Conservation (phyloP, 768 basidiomycete genomes). For the Lepiota brunneoincarnata region DNA sequence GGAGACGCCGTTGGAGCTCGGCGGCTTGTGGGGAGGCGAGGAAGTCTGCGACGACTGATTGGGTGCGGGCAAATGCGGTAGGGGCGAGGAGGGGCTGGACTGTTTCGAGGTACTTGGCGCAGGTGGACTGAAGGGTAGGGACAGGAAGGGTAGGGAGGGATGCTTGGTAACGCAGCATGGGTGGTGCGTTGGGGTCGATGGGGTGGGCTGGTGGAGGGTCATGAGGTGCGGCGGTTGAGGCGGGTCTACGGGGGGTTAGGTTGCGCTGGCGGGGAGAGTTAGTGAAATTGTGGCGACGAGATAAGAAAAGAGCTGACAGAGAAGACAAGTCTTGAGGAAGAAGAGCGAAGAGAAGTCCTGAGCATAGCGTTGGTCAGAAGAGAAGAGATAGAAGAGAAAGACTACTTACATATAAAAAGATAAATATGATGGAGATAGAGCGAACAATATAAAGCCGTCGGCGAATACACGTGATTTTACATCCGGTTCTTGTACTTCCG, state of each 20-base stretch:
- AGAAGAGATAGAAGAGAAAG: background rate
- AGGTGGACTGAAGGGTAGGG: conserved; percentile 78
- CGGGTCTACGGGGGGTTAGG: conserved; percentile 14
- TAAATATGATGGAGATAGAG: conserved; percentile 10
- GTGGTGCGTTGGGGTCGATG: conserved; percentile 53
- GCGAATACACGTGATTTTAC: conserved; percentile 13
- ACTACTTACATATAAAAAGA: conserved; percentile 10
- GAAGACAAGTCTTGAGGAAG: background rate
- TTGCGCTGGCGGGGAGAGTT: background rate
- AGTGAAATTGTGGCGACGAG: background rate
- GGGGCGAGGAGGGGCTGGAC: conserved; percentile 75
- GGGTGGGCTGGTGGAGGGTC: conserved; percentile 27
- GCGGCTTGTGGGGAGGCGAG: conserved; percentile 63
- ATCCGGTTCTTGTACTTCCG: conserved; percentile 10
- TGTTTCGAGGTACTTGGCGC: conserved; percentile 85
- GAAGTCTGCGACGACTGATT: conserved; percentile 62
- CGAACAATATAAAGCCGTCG: background rate
- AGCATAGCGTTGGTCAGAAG: background rate
- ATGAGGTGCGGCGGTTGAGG: conserved; percentile 19
- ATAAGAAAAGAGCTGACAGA: background rate
- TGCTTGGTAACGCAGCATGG: conserved; percentile 74
- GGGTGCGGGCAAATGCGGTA: conserved; percentile 57
- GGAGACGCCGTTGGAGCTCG: conserved; percentile 75
- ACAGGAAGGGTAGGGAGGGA: conserved; percentile 80
- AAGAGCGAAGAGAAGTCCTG: background rate